Evolutionary conservation across 2,329 filamentous ascomycete species (phyloP).

Genomic region (Cladosporium sp.): DNA sequence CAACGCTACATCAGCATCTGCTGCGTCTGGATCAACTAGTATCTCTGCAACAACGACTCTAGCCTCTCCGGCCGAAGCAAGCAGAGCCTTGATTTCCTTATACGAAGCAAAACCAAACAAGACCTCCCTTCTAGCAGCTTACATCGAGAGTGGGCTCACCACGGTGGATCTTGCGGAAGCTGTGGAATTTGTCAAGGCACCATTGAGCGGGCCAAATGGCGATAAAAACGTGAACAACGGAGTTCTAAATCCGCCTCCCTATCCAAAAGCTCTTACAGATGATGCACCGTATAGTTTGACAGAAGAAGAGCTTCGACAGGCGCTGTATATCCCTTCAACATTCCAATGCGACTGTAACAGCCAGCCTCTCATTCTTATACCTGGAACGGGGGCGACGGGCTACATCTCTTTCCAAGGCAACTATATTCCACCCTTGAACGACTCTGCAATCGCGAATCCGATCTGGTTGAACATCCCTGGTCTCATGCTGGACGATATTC

Average conservation of each 20-base stretch:
- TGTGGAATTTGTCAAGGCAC: slow-evolving; percentile 21
- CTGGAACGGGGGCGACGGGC: slow-evolving; percentile 50
- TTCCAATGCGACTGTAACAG: slow-evolving; percentile 46
- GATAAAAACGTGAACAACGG: slow-evolving; percentile 26
- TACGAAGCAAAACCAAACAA: no score
- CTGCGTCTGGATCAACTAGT: no score
- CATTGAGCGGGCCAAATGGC: slow-evolving; percentile 23
- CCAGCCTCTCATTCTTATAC: slow-evolving; percentile 50
- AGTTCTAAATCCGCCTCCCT: slow-evolving; percentile 29
- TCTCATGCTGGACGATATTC: slow-evolving; percentile 45
- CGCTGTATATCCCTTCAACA: slow-evolving; percentile 48
- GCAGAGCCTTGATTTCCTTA: no score
- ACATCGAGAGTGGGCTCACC: no score
- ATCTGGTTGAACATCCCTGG: slow-evolving; percentile 55
- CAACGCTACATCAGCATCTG: no score
- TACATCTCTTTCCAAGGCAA: slow-evolving; percentile 44
- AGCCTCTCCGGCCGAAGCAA: no score
- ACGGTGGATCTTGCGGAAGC: slow-evolving; percentile 21
- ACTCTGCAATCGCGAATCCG: slow-evolving; percentile 42
- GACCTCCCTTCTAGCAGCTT: no score
- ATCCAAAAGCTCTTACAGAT: slow-evolving; percentile 32
- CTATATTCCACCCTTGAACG: slow-evolving; percentile 46
- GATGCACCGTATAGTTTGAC: slow-evolving; percentile 49
- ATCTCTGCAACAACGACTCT: no score
- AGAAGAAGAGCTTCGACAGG: slow-evolving; percentile 46